Conservation (phyloP, 345 rosid species). For the Sapria himalayana region DNA sequence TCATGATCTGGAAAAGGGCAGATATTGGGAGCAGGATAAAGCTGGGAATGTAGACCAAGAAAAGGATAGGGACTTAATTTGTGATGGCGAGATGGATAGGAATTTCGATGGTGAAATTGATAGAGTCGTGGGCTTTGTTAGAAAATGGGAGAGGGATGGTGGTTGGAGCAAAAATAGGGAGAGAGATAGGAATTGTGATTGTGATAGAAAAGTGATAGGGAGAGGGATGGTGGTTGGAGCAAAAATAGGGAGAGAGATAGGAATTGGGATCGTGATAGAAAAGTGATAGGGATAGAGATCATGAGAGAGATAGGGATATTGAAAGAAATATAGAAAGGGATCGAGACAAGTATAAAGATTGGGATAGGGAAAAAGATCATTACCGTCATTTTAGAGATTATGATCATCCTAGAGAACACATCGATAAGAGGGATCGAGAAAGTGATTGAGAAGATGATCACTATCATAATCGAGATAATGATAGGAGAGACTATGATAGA, state of each 20-base stretch:
- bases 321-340: constrained; percentile 8
- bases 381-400: constrained; percentile 46
- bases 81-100: too few relatives aligned
- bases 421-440: constrained; percentile 65
- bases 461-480: constrained; percentile 34
- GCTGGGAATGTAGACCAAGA: too few relatives aligned
- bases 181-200: constrained; percentile 4
- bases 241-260: too few relatives aligned
- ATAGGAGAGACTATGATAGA: constrained; percentile 52
- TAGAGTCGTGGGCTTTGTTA: too few relatives aligned
- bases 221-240: too few relatives aligned
- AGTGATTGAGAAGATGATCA: constrained; percentile 65
- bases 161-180: constrained; percentile 9
- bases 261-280: constrained; percentile 10
- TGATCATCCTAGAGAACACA: constrained; percentile 40
- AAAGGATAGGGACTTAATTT: too few relatives aligned
- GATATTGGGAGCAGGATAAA: too few relatives aligned
- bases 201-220: constrained; percentile 21
- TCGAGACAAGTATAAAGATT: constrained; percentile 11
- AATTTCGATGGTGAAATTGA: too few relatives aligned
- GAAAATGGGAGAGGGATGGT: too few relatives aligned
- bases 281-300: constrained; percentile 20
- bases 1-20: too few relatives aligned
- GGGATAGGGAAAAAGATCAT: constrained; percentile 27
- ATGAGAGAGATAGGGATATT: constrained; percentile 13